Base-by-base conservation (phyloP, 148 eudicot species). In the Rhododendron henanense region DNA sequence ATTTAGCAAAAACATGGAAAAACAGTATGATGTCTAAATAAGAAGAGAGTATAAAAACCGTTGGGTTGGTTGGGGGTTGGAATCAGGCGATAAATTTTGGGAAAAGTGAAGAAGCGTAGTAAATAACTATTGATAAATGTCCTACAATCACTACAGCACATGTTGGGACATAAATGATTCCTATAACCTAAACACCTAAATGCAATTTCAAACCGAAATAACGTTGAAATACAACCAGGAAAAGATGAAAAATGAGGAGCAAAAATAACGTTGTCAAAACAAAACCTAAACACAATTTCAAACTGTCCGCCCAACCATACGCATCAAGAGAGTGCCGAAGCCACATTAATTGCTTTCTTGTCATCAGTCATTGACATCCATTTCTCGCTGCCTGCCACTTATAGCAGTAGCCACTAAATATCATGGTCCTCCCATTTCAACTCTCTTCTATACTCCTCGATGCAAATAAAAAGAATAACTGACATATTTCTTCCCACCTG, bases 281-380 rank as follows among this genome's bases (percentile, higher is more conserved):
- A 61, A 61, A 11, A 61, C 28, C 69, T 61, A 21, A 21, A 61
- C 3, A 11, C 69, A 61, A 21, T 8, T 61, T 7, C 25, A 61
- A 61, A 61, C 65, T 0, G n/a, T 21, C 8, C 10, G 0, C 65
- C n/a, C 65, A 59, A 59, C 69, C 69, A 61, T 61, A 61, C 25
- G 3, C 69, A 57, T 59, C 65, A 63, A 63, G 31, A 63, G n/a
- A 63, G 31, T 23, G 71, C 28, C 1, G 13, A 63, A 63, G 14
- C 11, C 28, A 63, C 28, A 63, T 63, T 23, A 18, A 57, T 16
- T 57, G 8, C 63, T 57, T 57, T 57, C 21, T 61, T 63, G 28
- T n/a, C 71, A 63, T 63, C 71, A n/a, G 71, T n/a, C 71, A 69
- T 31, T 69, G 75, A 69, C 75, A 28, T 69, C 37, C 75, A 69